A percentile compares a stretch with the other conserved stretches of the same genome.
phyloP scores from a whole-genome alignment of 495 filamentous ascomycete species.

The Schizothecium vesticola region DNA sequence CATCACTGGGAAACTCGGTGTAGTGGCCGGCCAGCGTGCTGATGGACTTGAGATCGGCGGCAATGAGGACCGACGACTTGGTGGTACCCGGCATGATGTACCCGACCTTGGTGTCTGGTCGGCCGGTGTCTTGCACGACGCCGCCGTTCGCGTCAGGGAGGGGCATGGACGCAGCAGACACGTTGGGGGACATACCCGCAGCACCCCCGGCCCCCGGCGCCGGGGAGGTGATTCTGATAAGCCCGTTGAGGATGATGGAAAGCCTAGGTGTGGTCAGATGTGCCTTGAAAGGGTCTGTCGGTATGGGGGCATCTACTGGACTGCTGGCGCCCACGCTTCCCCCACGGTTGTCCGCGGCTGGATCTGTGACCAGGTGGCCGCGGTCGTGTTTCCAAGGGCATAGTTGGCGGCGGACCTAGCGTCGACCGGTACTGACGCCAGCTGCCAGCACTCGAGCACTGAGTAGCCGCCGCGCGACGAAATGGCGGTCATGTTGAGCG shows the following conservation, averaged over 20 bases:
- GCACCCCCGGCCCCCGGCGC: slow-evolving; percentile 4
- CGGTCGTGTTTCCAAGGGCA: slow-evolving; percentile 19
- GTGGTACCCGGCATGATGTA: slow-evolving; percentile 26
- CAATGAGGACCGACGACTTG: slow-evolving; percentile 23
- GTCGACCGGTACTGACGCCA: slow-evolving; percentile 18
- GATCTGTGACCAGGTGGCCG: slow-evolving; percentile 24
- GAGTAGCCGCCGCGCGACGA: slow-evolving; percentile 26
- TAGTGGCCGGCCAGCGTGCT: slow-evolving; percentile 25
- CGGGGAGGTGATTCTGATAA: slow-evolving; percentile 26
- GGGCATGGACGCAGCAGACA: not conserved
- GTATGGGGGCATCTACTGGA: slow-evolving; percentile 14
- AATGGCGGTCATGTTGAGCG: slow-evolving; percentile 25
- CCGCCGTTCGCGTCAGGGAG: not conserved
- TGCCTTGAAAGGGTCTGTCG: not conserved
- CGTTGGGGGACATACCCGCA: slow-evolving; percentile 1
- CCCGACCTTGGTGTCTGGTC: slow-evolving; percentile 16
- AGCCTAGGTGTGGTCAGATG: slow-evolving; percentile 9
- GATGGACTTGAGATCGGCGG: slow-evolving; percentile 22
- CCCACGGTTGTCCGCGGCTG: slow-evolving; percentile 21
- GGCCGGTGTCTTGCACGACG: not conserved
- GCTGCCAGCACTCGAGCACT: slow-evolving; percentile 27
- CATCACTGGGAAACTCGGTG: slow-evolving; percentile 28
- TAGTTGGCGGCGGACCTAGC: slow-evolving; percentile 28
- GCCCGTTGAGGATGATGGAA: slow-evolving; percentile 25
- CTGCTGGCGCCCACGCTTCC: slow-evolving; percentile 28